These are phyloP conservation scores for Golovinomyces cichoracearum DNA, from an alignment of 2,329 filamentous ascomycete species.

Conservation along the genomic window DNA sequence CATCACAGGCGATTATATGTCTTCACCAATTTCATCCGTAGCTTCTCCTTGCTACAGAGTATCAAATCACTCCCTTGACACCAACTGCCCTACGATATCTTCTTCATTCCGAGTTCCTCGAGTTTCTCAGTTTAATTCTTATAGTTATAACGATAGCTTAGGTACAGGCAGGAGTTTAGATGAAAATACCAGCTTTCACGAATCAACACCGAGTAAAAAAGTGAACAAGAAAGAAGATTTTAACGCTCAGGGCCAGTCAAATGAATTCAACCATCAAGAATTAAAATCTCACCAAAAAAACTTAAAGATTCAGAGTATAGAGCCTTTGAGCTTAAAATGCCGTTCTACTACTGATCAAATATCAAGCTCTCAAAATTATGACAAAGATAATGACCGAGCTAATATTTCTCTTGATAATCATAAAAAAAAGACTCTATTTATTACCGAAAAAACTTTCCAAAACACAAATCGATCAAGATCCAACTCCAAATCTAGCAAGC, in stretches of 20 bases:
- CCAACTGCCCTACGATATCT: conserved; percentile 6
- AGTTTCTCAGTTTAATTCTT: not conserved
- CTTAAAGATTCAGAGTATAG: not conserved
- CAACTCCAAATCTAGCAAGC: no score
- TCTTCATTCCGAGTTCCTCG: not conserved
- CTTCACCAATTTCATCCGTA: conserved; percentile 29
- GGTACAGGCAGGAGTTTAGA: conserved; percentile 36
- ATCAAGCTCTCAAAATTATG: not conserved
- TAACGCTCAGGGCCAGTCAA: not conserved
- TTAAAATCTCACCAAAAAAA: not conserved
- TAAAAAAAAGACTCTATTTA: no score
- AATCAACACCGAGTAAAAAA: conserved; percentile 32
- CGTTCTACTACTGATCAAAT: no score
- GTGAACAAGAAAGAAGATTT: not conserved
- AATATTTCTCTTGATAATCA: not conserved
- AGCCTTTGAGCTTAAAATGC: no score
- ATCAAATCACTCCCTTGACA: conserved; percentile 19
- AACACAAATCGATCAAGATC: no score
- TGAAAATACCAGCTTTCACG: conserved; percentile 66
- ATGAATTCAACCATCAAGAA: not conserved
- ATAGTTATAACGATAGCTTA: conserved; percentile 17
- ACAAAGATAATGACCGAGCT: not conserved
- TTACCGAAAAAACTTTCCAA: no score
- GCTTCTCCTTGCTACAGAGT: conserved; percentile 28
- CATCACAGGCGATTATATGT: conserved; percentile 25